A percentile compares a stretch with the other conserved stretches of the same genome.
phyloP scores from a whole-genome alignment of 2,329 filamentous ascomycete genomes.

The Exophiala viscosa region DNA sequence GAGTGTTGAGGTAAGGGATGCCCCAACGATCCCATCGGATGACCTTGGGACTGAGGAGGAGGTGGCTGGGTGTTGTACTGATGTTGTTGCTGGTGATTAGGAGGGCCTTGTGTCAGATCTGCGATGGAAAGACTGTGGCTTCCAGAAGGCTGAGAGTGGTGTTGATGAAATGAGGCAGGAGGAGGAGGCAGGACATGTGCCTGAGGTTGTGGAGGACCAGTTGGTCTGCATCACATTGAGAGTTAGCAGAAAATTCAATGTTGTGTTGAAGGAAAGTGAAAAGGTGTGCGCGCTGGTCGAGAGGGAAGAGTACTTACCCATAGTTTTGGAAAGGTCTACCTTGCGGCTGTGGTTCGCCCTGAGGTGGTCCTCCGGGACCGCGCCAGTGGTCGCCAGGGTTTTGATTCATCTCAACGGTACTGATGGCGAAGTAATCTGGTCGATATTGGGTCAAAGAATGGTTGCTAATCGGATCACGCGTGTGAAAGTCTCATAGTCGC shows the following conservation, averaged over 20 bases:
- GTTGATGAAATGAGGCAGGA: constrained; percentile 29
- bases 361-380: constrained; percentile 40
- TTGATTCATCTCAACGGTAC: constrained; percentile 21
- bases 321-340: constrained; percentile 42
- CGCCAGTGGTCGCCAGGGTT: constrained; percentile 32
- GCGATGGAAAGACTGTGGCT: constrained; percentile 47
- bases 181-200: constrained; percentile 29
- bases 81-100: constrained; percentile 38
- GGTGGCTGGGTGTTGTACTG: constrained; percentile 41
- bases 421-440: not conserved
- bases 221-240: constrained; percentile 8
- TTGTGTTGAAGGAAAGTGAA: not conserved
- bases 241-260: constrained; percentile 4
- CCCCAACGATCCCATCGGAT: constrained; percentile 18
- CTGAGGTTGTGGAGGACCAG: constrained; percentile 39
- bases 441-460: not conserved
- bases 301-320: constrained; percentile 35
- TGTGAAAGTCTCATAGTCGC: no score
- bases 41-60: constrained; percentile 23
- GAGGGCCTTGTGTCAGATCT: constrained; percentile 44
- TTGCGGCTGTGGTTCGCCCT: constrained; percentile 21
- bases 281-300: not conserved
- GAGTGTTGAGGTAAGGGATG: constrained; percentile 27
- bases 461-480: not conserved
- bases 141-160: constrained; percentile 36